Evolutionary conservation across 202 grass and related monocot genomes (phyloP).

Genomic region (Panicum hallii): DNA sequence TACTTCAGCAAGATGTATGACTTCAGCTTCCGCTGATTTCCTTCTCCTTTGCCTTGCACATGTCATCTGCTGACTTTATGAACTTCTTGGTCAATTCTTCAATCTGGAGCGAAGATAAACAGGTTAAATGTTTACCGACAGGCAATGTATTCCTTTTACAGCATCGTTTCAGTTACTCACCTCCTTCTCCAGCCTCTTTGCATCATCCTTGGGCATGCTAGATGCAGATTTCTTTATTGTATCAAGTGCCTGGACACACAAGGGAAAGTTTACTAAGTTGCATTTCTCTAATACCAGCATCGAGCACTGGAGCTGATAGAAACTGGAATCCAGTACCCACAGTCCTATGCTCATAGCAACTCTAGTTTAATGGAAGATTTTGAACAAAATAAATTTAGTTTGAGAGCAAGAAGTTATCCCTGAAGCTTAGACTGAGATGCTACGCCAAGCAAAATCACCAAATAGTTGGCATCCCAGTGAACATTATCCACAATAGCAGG

Average conservation of each 20-base stretch:
- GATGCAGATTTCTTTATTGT: slow-evolving; percentile 91
- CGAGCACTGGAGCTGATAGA: not conserved
- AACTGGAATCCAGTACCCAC: slow-evolving; percentile 9
- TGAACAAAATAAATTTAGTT: not conserved
- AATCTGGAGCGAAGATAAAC: slow-evolving; percentile 54
- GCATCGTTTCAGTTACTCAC: slow-evolving; percentile 48
- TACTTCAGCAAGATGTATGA: not conserved
- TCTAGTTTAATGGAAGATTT: slow-evolving; percentile 11
- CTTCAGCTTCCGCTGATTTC: slow-evolving; percentile 79
- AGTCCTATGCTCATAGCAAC: not conserved
- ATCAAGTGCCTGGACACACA: slow-evolving; percentile 73
- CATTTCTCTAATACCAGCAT: not conserved
- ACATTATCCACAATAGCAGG: not conserved
- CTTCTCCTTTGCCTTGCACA: slow-evolving; percentile 99
- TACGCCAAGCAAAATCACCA: slow-evolving; percentile 12
- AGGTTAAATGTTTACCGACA: slow-evolving; percentile 14
- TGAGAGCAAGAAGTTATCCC: not conserved
- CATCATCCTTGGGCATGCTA: slow-evolving; percentile 91
- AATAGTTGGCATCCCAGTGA: not conserved
- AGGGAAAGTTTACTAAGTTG: slow-evolving; percentile 34
- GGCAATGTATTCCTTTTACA: not conserved
- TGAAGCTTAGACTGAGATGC: not conserved
- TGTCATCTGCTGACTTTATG: slow-evolving; percentile 86
- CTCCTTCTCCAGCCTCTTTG: slow-evolving; percentile 89
- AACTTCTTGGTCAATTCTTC: slow-evolving; percentile 96